These are phyloP conservation scores for Melanopsichium pennsylvanicum DNA, from an alignment of 1,284 basidiomycete genomes.

Conservation along the genomic window DNA sequence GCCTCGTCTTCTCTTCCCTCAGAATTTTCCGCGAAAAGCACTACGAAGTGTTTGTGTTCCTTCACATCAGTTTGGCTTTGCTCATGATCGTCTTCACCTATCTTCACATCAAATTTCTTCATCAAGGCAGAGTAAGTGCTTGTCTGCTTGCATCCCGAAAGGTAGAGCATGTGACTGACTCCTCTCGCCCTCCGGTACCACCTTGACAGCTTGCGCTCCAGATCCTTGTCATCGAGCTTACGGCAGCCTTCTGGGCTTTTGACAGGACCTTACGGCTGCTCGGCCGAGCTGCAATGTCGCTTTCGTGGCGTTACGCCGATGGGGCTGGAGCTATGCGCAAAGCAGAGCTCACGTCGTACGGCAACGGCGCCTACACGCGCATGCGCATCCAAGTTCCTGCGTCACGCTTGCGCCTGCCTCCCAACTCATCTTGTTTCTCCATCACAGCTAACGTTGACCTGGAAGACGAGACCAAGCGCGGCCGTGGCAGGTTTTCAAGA, in stretches of 20 bases:
- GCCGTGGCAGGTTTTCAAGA: too few relatives aligned
- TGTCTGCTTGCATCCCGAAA: not conserved
- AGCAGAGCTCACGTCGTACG: slow-evolving; percentile 8
- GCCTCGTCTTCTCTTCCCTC: slow-evolving; percentile 30
- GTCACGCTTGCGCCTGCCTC: slow-evolving; percentile 10
- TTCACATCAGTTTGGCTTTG: slow-evolving; percentile 61
- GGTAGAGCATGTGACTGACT: not conserved
- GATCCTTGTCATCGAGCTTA: slow-evolving; percentile 22
- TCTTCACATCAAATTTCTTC: slow-evolving; percentile 57
- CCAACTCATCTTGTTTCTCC: not conserved
- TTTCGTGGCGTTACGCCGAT: slow-evolving; percentile 23
- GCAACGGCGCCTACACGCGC: slow-evolving; percentile 6
- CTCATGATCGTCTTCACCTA: slow-evolving; percentile 53
- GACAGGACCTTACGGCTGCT: slow-evolving; percentile 29
- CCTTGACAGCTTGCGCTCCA: slow-evolving; percentile 17
- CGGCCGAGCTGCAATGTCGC: slow-evolving; percentile 7
- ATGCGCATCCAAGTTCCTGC: slow-evolving; percentile 28
- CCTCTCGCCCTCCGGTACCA: not conserved
- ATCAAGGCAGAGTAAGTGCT: slow-evolving; percentile 28
- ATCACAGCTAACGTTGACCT: not conserved
- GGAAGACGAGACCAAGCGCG: not conserved
- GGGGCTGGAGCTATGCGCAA: slow-evolving; percentile 16
- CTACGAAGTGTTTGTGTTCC: slow-evolving; percentile 48
- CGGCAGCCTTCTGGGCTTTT: slow-evolving; percentile 30
- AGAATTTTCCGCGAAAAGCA: slow-evolving; percentile 21